Base-by-base conservation (phyloP, 2,329 filamentous ascomycete genomes). In the Venturia oleaginea region DNA sequence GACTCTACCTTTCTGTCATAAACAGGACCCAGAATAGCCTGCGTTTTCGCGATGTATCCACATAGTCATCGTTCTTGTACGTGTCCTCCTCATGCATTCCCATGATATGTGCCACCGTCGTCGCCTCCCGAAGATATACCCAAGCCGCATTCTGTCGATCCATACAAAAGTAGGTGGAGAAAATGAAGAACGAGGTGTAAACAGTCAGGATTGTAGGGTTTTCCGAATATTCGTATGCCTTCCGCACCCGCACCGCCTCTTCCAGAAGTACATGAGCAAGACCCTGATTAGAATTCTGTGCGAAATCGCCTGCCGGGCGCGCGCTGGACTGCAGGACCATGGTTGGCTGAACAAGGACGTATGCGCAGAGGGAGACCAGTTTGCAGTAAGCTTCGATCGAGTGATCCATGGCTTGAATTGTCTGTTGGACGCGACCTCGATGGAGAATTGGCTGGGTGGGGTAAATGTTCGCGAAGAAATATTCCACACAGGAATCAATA, bases 11-110 rank as follows among this genome's bases (percentile, higher is more conserved):
- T 73, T 87, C 85, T 0, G 83, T 84, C 38, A 86, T 80, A 69
- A 86, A 86, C 11, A 87, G 74, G 48, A 86, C 77, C 85, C 85
- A 87, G 70, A 85, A 87, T 8, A 86, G 76, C 13, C 84, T 76
- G 64, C 83, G 78, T 42, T 81, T 79, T 63, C 82, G 81, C 24
- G 84, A 79, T 27, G 74, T 76, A 69, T 86, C 84, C 4, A 82
- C 74, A 1, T 78, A 74, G 43, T 81, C 76, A 1, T 78, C 70
- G 6, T 75, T 77, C 54, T 73, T 76, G 70, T 87, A 86, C 1
- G 79, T 77, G 27, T 79, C 75, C 69, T 86, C 84, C 62, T 86
- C 80, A 68, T 86, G 82, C 71, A 87, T 79, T 6, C 81, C 79
- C 61, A 86, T 75, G 61, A 85, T 79, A 66, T 84, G 81, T 2